Evolutionary conservation across 352 stramenopile species (phyloP).

Genomic region (Thraustochytrium striatum): DNA sequence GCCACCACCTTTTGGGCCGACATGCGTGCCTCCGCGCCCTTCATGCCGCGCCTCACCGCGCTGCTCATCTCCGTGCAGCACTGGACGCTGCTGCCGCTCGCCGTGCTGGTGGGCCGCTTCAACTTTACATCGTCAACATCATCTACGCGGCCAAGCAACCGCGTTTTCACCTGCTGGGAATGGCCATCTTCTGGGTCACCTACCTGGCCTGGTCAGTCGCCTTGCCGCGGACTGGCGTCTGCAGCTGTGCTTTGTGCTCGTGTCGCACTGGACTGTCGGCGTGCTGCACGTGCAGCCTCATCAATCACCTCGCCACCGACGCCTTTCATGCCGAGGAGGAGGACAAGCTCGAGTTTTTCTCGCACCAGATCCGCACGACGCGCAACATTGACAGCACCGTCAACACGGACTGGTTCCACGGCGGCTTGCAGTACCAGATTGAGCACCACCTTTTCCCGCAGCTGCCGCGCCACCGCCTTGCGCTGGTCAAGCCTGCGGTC

Average conservation of each 20-base stretch:
- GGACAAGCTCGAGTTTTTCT: constrained; percentile 74
- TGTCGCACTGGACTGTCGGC: constrained; percentile 42
- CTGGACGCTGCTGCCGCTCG: constrained; percentile 41
- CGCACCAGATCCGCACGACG: constrained; percentile 75
- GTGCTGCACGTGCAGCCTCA: constrained; percentile 45
- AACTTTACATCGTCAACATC: constrained; percentile 49
- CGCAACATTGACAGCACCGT: constrained; percentile 44
- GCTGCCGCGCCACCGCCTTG: constrained; percentile 9
- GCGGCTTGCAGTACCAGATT: constrained; percentile 71
- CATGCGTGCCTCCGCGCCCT: not conserved
- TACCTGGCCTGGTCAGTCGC: constrained; percentile 10
- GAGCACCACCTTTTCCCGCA: constrained; percentile 72
- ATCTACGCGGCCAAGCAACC: constrained; percentile 11
- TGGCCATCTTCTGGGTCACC: constrained; percentile 35
- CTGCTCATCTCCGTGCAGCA: constrained; percentile 36
- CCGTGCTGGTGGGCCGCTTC: constrained; percentile 48
- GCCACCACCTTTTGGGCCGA: constrained; percentile 21
- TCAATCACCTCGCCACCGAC: constrained; percentile 30
- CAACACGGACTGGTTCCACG: constrained; percentile 54
- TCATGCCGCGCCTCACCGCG: constrained; percentile 12
- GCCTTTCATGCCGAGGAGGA: constrained; percentile 52
- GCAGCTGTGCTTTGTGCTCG: constrained; percentile 34
- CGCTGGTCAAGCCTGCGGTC: constrained; percentile 28
- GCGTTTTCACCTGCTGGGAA: constrained; percentile 37
- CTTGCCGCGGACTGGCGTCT: not conserved